Evolutionary conservation across 805 yeast genomes (phyloP), one percentile per base, ranked within the genome.

Genomic region (Ogataea methylovora): DNA sequence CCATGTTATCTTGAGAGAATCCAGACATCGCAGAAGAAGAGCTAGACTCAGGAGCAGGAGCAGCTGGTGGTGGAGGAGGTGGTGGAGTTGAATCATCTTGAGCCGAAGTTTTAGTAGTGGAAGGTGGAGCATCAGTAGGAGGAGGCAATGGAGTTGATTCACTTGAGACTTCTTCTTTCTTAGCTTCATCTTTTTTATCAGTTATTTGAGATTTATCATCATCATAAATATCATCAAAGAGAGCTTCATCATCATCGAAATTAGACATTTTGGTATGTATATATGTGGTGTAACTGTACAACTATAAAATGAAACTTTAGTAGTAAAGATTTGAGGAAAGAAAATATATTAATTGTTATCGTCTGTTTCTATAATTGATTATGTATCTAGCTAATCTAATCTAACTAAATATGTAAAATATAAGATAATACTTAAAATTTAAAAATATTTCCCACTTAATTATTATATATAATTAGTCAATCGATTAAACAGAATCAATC

Each of bases 221-320:
- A 21, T 54, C 56, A 46, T 88, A 88, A 62, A 88, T 84, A 58
- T 88, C 96, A 62, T 87, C 94, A 60, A 88, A 88, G 58, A 84
- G 79, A 51, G 85, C 90, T 58, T 87, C 96, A 62, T 88, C 97
- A 64, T 87, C 96, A 62, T 86, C 95, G 41, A 81, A 73, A 40
- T 17, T 24, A 11, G 81, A 73, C 83, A 77, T 78, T 36, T 37
- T 60, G 29, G 14, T n/a, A 18, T 19, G 15, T 29, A 15, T 16
- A 24, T 23, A n/a, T 21, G 23, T 21, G n/a, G n/a, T n/a, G n/a
- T n/a, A n/a, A n/a, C n/a, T n/a, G n/a, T n/a, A n/a, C n/a, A n/a
- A n/a, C n/a, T n/a, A n/a, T n/a, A n/a, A n/a, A n/a, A n/a, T n/a
- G n/a, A n/a, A n/a, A n/a, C n/a, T n/a, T n/a, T n/a, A n/a, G n/a